Conservation (phyloP, 176 grass and related monocot species). For the Chrysopogon serrulatus region DNA sequence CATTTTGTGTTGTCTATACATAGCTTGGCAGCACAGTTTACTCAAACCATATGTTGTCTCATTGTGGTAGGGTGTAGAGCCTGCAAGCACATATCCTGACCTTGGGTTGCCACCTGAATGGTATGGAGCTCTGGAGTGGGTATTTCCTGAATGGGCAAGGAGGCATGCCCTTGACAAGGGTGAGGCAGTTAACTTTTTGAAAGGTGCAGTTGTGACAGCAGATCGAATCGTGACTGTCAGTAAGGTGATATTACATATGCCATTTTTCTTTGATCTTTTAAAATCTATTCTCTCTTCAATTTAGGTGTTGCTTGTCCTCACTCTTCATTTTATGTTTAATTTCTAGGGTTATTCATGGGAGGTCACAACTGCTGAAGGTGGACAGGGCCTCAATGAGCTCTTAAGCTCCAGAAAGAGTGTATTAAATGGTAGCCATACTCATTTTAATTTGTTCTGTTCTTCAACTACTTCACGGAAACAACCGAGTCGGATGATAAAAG, state of each 20-base stretch:
- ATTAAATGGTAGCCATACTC: constrained; percentile 64
- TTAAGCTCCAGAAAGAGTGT: constrained; percentile 77
- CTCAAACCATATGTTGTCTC: background rate
- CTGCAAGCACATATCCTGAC: constrained; percentile 79
- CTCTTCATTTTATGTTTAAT: constrained; percentile 10
- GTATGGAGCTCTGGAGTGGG: constrained; percentile 96
- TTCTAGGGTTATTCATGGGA: constrained; percentile 96
- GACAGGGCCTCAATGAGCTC: constrained; percentile 87
- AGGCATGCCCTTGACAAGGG: constrained; percentile 91
- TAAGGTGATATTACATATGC: constrained; percentile 47
- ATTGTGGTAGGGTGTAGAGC: constrained; percentile 77
- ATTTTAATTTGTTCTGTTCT: constrained; percentile 14
- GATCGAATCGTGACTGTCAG: constrained; percentile 94
- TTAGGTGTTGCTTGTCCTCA: background rate
- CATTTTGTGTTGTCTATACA: background rate
- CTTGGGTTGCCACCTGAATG: constrained; percentile 80
- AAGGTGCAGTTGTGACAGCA: constrained; percentile 92
- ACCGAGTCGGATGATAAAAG: constrained; percentile 1
- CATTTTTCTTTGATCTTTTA: background rate
- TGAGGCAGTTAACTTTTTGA: constrained; percentile 87
- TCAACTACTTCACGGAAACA: constrained; percentile 5
- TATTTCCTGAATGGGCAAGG: constrained; percentile 92
- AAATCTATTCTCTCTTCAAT: background rate
- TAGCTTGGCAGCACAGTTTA: background rate
- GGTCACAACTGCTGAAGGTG: constrained; percentile 91